Evolutionary conservation across 1,284 basidiomycete genomes (phyloP).

Genomic region (Austroboletus olivaceoglutinosus): DNA sequence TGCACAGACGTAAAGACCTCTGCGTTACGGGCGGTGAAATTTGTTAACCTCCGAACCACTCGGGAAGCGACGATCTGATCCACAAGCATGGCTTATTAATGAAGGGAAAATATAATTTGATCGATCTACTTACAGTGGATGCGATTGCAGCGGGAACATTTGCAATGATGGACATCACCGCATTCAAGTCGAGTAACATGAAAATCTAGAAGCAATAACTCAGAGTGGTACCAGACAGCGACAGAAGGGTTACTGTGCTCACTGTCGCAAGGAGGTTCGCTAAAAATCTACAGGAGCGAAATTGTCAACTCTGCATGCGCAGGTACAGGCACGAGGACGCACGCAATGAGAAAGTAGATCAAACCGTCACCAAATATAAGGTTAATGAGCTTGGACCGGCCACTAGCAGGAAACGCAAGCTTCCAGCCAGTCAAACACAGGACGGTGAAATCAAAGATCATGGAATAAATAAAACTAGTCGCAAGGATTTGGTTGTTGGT

Average conservation of each 20-base stretch:
- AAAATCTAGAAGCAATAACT: conserved; percentile 46
- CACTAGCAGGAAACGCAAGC: conserved; percentile 42
- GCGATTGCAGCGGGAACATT: conserved; percentile 71
- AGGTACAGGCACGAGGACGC: conserved; percentile 31
- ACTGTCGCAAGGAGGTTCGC: conserved; percentile 67
- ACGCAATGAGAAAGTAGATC: conserved; percentile 74
- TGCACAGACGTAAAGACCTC: conserved; percentile 55
- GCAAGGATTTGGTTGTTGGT: conserved; percentile 59
- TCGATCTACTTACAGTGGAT: conserved; percentile 49
- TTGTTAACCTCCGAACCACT: conserved; percentile 62
- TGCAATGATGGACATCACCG: conserved; percentile 72
- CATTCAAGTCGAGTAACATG: conserved; percentile 68
- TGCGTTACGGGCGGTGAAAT: conserved; percentile 49
- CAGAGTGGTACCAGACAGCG: background rate
- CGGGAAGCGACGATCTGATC: conserved; percentile 77
- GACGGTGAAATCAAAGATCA: conserved; percentile 68
- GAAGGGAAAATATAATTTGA: accelerated
- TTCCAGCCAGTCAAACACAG: conserved; percentile 61
- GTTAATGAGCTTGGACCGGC: conserved; percentile 55
- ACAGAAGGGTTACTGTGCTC: conserved; percentile 11
- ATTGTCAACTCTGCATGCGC: conserved; percentile 4
- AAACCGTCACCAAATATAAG: conserved; percentile 70
- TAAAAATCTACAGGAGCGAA: conserved; percentile 48
- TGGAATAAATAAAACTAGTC: conserved; percentile 68
- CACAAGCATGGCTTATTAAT: conserved; percentile 25